These are phyloP conservation scores for Physocladia obscura DNA, from an alignment of 192 early-diverging fungal species.

Conservation along the genomic window DNA sequence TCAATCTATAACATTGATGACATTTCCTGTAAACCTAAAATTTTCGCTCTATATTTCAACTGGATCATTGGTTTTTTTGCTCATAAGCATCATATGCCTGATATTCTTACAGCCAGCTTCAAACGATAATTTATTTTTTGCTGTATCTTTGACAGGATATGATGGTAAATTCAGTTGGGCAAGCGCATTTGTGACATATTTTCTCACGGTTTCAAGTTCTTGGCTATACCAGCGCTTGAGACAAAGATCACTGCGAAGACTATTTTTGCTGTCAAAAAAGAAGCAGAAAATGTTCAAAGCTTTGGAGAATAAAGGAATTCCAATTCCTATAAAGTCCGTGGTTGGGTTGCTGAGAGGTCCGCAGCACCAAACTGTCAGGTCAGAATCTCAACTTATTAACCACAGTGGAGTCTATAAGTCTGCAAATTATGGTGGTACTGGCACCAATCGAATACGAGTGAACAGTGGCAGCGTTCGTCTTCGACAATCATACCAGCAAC, in stretches of 20 bases:
- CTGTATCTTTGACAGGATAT: neutral
- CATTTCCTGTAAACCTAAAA: neutral
- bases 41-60: neutral
- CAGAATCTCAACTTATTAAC: no score
- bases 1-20: conserved; percentile 18
- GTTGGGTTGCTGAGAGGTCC: conserved; percentile 7
- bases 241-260: neutral
- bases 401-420: no score
- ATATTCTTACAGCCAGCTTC: neutral
- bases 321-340: neutral
- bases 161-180: conserved; percentile 4
- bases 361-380: no score
- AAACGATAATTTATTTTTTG: neutral
- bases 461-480: neutral
- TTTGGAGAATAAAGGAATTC: conserved; percentile 1
- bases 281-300: neutral
- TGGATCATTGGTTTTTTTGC: neutral
- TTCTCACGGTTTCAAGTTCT: neutral
- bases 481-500: neutral
- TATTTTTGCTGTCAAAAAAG: conserved; percentile 1
- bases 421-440: no score
- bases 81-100: neutral
- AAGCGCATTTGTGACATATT: neutral
- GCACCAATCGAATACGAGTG: no score
- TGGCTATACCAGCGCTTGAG: conserved; percentile 9